A percentile compares a stretch with the other conserved stretches of the same genome.
Conservation (phyloP, 176 grass and related monocot species). For the Luzula sylvatica region DNA sequence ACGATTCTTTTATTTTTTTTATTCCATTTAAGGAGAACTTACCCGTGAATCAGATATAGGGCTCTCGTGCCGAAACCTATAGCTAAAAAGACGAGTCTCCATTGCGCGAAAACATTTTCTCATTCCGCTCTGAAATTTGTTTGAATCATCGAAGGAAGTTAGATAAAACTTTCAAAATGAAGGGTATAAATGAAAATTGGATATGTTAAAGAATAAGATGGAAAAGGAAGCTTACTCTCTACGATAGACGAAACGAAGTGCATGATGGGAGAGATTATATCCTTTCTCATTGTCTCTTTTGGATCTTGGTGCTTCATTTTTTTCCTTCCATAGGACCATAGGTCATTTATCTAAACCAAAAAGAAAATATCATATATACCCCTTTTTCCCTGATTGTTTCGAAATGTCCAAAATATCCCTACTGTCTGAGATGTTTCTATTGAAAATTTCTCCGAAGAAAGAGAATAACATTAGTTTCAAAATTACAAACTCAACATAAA, state of each 20-base stretch:
- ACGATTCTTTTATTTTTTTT: too few relatives aligned
- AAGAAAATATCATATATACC: background rate
- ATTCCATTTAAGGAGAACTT: background rate
- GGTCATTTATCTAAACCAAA: slow-evolving; percentile 44
- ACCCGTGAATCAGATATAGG: slow-evolving; percentile 86
- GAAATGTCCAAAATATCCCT: background rate
- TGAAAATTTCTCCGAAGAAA: background rate
- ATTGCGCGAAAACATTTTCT: slow-evolving; percentile 96
- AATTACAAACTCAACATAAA: too few relatives aligned
- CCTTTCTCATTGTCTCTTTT: slow-evolving; percentile 67
- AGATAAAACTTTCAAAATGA: background rate
- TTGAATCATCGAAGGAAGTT: background rate
- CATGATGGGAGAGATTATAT: slow-evolving; percentile 94
- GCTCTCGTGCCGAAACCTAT: slow-evolving; percentile 64
- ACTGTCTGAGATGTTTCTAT: background rate
- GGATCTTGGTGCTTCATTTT: slow-evolving; percentile 92
- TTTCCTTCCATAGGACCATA: slow-evolving; percentile 55
- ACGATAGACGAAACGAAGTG: slow-evolving; percentile 91
- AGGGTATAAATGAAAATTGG: background rate
- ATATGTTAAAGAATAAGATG: background rate
- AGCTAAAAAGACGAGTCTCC: slow-evolving; percentile 74
- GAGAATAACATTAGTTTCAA: background rate
- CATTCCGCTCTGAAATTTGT: slow-evolving; percentile 57
- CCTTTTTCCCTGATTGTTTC: too few relatives aligned
- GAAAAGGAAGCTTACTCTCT: slow-evolving; percentile 58